Percentiles rank a stretch among this genome's conserved stretches.
Conservation (phyloP, 2,329 filamentous ascomycete species). For the Sphaerostilbella broomeana region DNA sequence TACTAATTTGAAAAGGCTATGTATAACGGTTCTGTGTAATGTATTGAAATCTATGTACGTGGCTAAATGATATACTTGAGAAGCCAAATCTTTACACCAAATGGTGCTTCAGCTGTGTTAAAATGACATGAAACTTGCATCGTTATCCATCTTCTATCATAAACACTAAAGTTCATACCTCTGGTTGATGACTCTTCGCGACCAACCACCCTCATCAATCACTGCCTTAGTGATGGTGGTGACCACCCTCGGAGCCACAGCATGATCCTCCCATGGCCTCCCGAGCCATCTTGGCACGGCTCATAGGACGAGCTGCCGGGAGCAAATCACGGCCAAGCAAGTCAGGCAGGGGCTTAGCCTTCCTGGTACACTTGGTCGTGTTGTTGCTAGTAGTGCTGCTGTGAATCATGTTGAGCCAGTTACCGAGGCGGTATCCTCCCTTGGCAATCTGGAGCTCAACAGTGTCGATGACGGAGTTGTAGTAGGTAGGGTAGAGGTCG, state of each 20-base stretch:
- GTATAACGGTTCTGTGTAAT: too few species aligned
- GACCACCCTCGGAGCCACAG: conserved; percentile 11
- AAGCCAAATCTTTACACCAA: too few species aligned
- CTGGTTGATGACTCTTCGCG: too few species aligned
- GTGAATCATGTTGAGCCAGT: conserved; percentile 26
- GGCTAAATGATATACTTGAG: too few species aligned
- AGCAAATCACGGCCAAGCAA: conserved; percentile 20
- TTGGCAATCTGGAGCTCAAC: conserved; percentile 40
- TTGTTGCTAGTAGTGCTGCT: conserved; percentile 16
- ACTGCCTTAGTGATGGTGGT: conserved; percentile 13
- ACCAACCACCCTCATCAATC: too few species aligned
- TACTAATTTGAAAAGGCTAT: too few species aligned
- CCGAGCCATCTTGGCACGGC: conserved; percentile 23
- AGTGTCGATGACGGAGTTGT: conserved; percentile 31
- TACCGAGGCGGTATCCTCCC: conserved; percentile 32
- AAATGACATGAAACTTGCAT: too few species aligned
- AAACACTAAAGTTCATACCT: too few species aligned
- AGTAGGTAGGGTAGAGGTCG: conserved; percentile 35
- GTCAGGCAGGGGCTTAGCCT: conserved; percentile 14
- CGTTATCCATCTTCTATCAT: too few species aligned
- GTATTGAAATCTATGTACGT: too few species aligned
- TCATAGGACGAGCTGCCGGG: conserved; percentile 20
- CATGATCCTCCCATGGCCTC: conserved; percentile 19
- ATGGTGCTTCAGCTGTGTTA: too few species aligned
- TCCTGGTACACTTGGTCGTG: conserved; percentile 4